Evolutionary conservation across 1,284 basidiomycete species (phyloP), one percentile per base, ranked within the genome.

Genomic region (Xanthoconium separans): DNA sequence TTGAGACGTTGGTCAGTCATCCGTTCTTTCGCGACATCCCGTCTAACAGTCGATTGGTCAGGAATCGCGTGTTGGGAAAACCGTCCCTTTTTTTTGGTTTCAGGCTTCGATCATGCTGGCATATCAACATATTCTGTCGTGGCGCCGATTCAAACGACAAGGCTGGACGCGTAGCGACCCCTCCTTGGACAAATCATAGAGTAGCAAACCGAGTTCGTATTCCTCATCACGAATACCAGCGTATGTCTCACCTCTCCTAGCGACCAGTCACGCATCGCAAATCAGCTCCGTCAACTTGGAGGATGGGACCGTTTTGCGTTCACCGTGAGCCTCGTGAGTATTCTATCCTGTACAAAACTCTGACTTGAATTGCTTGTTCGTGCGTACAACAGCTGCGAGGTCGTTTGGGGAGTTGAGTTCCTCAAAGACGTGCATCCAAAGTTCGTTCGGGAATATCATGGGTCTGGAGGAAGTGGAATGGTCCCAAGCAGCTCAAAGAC

Each of bases 41-140:
- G 3, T 52, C 40, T 18, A 18, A 51, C 49, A 24, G n/a, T 43
- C 29, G 6, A 4, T 13, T 12, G 1, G 58, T 2, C 24, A 93
- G 91, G 92, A 93, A 95, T 72, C 90, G 94, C 34, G 99, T 99
- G 97, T 77, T 91, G 50, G 96, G 96, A 4, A 93, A 90, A 75
- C 93, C 93, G 6, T 89, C 90, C 0, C 78, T n/a, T n/a, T n/a
- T n/a, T n/a, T n/a, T n/a, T 91, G 67, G 84, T 90, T 4, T 97
- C 97, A 0, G 97, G 97, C 9, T 99, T 95, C 67, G 97, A 99
- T 73, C 97, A 99, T 69, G 97, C 97, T 6, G 95, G 96, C 65
- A 99, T 99, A 60, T 96, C 96, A 0, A 99, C 97, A 1, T 97
- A 99, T 73, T 94, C 93, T 47, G 96, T 99, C 29, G 97, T 99